Conservation (phyloP, 2,329 filamentous ascomycete species). For the Penicillium occitanis region DNA sequence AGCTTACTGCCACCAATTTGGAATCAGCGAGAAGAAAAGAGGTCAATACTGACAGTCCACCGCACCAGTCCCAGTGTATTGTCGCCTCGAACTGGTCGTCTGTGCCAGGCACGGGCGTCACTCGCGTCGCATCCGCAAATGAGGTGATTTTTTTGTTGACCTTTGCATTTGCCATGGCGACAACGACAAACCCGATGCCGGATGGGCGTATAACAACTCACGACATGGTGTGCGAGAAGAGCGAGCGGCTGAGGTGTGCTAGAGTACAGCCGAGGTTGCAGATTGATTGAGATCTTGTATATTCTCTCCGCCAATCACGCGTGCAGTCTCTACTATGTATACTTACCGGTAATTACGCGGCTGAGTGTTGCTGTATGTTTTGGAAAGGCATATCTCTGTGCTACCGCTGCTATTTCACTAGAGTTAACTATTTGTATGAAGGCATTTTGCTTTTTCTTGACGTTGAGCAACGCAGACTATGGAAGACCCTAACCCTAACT, state of each 20-base stretch:
- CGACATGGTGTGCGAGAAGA: background rate
- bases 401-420: background rate
- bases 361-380: background rate
- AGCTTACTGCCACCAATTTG: background rate
- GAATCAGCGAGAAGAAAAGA: background rate
- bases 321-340: background rate
- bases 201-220: background rate
- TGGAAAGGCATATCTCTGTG: background rate
- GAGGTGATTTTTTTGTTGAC: conserved; percentile 10
- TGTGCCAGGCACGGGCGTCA: conserved; percentile 12
- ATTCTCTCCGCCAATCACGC: background rate
- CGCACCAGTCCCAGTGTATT: conserved; percentile 18
- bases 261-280: conserved; percentile 7
- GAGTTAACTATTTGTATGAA: background rate
- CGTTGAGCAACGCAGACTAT: background rate
- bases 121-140: conserved; percentile 16
- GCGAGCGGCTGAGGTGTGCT: background rate
- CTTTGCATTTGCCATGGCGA: conserved; percentile 3
- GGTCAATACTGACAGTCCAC: conserved; percentile 12
- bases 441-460: background rate
- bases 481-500: background rate
- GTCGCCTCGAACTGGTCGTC: conserved; percentile 19
- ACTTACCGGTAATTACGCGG: background rate
- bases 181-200: background rate
- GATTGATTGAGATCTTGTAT: background rate